Percentiles rank a stretch among this genome's conserved stretches.
Conservation (phyloP, 163 green algal genomes). For the Scenedesmus sp. region DNA sequence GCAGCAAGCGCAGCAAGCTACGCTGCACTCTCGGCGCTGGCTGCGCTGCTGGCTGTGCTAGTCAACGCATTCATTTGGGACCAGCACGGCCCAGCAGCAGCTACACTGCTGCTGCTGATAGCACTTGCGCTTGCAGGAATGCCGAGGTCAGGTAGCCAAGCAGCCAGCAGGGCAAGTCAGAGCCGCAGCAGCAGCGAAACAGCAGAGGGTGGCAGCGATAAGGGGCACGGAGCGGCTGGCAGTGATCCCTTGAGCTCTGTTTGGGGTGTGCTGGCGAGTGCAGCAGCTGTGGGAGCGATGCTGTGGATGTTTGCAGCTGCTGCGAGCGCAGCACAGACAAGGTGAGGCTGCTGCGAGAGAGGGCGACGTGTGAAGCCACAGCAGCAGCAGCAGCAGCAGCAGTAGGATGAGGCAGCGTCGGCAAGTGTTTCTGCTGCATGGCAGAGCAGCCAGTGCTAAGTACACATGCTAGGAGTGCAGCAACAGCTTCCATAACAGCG, state of each 20-base stretch:
- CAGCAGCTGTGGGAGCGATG: background rate
- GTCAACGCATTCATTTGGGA: background rate
- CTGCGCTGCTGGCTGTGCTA: background rate
- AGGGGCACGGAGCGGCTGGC: background rate
- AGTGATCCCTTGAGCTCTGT: background rate
- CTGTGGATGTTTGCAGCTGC: background rate
- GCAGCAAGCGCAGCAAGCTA: background rate
- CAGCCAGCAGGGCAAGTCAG: background rate
- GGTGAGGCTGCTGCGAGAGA: background rate
- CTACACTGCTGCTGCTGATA: constrained; percentile 1
- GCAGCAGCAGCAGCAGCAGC: background rate
- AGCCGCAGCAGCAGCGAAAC: background rate
- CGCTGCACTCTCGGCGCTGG: background rate
- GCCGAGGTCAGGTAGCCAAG: background rate
- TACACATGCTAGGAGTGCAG: too few relatives aligned
- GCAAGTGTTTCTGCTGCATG: too few relatives aligned
- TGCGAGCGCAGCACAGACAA: background rate
- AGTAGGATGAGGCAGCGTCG: background rate
- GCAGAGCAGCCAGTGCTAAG: too few relatives aligned
- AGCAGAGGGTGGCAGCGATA: background rate
- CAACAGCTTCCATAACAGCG: too few relatives aligned
- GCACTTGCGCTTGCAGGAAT: constrained; percentile 6
- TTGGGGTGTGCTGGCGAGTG: background rate
- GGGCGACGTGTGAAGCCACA: background rate
- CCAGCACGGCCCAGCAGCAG: background rate